Evolutionary conservation across 1,284 basidiomycete species (phyloP).

Genomic region (Austroboletus olivaceoglutinosus): DNA sequence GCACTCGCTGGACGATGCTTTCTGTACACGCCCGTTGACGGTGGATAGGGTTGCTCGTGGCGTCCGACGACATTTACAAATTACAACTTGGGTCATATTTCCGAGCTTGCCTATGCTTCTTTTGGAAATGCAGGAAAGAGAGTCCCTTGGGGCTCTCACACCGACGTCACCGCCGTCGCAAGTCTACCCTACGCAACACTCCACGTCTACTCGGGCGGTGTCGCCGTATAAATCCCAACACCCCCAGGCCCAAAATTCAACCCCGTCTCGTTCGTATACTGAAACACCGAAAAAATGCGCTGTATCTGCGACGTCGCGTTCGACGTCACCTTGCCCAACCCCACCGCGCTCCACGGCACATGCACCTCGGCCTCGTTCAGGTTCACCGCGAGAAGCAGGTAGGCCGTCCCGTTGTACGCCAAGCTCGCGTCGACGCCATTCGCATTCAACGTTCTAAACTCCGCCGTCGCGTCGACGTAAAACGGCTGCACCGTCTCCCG

Average conservation of each 20-base stretch:
- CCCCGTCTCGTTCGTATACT: constrained; percentile 20
- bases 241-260: constrained; percentile 17
- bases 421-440: constrained; percentile 24
- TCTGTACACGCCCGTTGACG: too few relatives aligned
- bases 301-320: constrained; percentile 21
- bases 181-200: too few relatives aligned
- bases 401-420: constrained; percentile 24
- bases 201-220: constrained; percentile 1
- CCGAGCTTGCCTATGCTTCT: too few relatives aligned
- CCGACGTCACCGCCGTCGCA: too few relatives aligned
- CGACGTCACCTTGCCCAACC: constrained; percentile 13
- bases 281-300: constrained; percentile 8
- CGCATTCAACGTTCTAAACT: constrained; percentile 4
- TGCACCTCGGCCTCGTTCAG: background rate
- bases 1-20: too few relatives aligned
- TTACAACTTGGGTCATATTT: background rate
- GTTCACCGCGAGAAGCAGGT: constrained; percentile 23
- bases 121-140: too few relatives aligned
- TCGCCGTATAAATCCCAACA: constrained; percentile 26
- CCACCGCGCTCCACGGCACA: constrained; percentile 22
- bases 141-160: too few relatives aligned
- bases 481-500: constrained; percentile 18
- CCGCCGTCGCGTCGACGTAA: constrained; percentile 12
- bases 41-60: too few relatives aligned
- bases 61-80: background rate